Conservation (phyloP, 495 filamentous ascomycete genomes). For the Rostrohypoxylon terebratum region DNA sequence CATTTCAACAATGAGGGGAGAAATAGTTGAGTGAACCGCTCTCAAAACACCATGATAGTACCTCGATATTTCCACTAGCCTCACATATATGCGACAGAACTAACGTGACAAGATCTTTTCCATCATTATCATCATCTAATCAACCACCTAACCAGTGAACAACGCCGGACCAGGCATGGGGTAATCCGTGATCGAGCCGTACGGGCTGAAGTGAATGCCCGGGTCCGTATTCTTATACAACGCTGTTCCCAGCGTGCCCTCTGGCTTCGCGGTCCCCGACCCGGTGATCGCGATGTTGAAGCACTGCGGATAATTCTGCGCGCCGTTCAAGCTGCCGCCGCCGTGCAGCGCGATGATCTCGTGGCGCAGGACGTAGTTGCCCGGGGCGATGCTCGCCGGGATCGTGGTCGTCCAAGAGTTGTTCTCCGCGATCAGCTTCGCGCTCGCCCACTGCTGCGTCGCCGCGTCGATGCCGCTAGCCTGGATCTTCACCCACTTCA, state of each 20-base stretch:
- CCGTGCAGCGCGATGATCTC: conserved; percentile 76
- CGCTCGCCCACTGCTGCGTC: conserved; percentile 47
- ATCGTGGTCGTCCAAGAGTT: conserved; percentile 72
- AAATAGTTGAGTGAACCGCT: neutral
- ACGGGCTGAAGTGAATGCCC: conserved; percentile 69
- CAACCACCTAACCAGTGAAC: conserved; percentile 37
- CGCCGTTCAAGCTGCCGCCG: conserved; percentile 62
- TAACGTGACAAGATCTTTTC: too few species aligned
- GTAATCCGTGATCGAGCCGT: conserved; percentile 55
- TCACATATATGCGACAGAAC: too few species aligned
- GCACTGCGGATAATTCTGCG: conserved; percentile 77
- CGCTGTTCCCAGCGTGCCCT: conserved; percentile 64
- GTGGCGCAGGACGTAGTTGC: conserved; percentile 76
- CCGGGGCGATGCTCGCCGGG: conserved; percentile 66
- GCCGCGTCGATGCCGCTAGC: conserved; percentile 44
- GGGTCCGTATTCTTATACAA: conserved; percentile 67
- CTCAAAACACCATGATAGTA: neutral
- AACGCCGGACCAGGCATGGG: conserved; percentile 49
- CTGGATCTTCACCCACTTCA: conserved; percentile 59
- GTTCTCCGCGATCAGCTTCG: conserved; percentile 62
- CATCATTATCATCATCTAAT: neutral
- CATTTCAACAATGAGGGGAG: neutral
- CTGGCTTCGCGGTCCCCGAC: conserved; percentile 65
- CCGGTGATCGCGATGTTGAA: conserved; percentile 74
- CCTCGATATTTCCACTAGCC: too few species aligned